Evolutionary conservation across 495 filamentous ascomycete genomes (phyloP).

Genomic region (Cetradonia linearis): DNA sequence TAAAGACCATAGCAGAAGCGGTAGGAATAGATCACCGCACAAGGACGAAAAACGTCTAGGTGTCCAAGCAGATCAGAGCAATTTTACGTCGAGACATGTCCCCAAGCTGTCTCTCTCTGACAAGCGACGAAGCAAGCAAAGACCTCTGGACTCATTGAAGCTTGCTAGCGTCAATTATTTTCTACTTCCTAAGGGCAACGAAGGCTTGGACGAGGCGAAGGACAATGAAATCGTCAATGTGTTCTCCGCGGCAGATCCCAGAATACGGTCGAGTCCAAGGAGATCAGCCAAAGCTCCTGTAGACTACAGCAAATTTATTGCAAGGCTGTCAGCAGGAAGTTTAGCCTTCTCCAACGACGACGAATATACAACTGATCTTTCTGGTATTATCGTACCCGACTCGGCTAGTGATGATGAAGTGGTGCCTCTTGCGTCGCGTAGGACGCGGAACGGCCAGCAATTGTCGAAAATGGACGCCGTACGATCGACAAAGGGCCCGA

Average conservation of each 20-base stretch:
- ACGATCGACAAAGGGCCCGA: not conserved
- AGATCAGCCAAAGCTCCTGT: conserved; percentile 11
- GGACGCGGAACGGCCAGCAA: not conserved
- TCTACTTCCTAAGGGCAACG: conserved; percentile 26
- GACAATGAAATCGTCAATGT: not conserved
- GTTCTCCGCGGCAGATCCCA: not conserved
- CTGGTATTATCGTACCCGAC: conserved; percentile 31
- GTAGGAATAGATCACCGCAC: not conserved
- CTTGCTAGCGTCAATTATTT: conserved; percentile 33
- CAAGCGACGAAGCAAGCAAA: conserved; percentile 11
- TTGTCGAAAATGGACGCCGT: not conserved
- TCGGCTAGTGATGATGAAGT: conserved; percentile 19
- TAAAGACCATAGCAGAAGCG: not conserved
- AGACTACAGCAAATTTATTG: conserved; percentile 13
- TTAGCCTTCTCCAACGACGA: conserved; percentile 13
- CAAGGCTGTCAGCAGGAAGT: not conserved
- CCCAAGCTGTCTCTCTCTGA: not conserved
- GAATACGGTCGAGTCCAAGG: conserved; percentile 6
- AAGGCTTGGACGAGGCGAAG: not conserved
- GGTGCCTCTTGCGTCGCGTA: not conserved
- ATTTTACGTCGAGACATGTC: not conserved
- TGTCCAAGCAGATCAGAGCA: not conserved
- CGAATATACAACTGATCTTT: conserved; percentile 22
- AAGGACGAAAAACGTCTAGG: not conserved
- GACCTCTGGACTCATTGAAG: conserved; percentile 20